Conservation (phyloP, 306 rosid species). For the Casuarina equisetifolia region DNA sequence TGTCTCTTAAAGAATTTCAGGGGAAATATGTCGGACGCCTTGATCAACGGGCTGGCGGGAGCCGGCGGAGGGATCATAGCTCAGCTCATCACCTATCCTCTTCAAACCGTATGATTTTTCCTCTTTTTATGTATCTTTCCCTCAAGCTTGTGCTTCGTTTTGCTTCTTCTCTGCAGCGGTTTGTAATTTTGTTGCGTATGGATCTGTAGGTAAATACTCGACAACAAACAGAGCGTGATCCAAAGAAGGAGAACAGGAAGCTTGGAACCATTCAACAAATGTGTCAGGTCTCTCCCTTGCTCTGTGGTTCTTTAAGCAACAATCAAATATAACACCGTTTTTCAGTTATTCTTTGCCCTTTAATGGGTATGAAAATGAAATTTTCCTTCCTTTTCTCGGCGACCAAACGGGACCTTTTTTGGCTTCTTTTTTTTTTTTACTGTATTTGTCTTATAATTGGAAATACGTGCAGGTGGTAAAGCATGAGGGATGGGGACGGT, state of each 20-base stretch:
- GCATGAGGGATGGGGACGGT: conserved; percentile 86
- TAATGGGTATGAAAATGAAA: not conserved
- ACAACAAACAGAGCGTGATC: conserved; percentile 92
- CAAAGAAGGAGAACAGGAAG: conserved; percentile 53
- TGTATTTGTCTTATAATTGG: conserved; percentile 6
- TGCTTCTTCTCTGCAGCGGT: not conserved
- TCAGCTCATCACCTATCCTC: conserved; percentile 96
- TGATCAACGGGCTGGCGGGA: conserved; percentile 96
- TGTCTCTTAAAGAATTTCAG: conserved; percentile 1
- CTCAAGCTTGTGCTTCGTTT: not conserved
- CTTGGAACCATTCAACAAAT: conserved; percentile 59
- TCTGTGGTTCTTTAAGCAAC: not conserved
- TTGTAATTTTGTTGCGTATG: conserved; percentile 1
- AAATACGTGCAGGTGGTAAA: conserved; percentile 61
- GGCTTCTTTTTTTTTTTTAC: not conserved
- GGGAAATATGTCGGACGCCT: conserved; percentile 80
- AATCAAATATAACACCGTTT: conserved; percentile 7
- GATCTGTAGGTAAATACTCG: conserved; percentile 86
- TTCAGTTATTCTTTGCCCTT: not conserved
- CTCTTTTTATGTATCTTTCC: not conserved
- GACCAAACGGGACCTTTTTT: not conserved
- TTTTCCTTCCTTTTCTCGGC: not conserved
- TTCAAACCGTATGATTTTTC: conserved; percentile 60
- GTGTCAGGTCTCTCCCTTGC: conserved; percentile 58
- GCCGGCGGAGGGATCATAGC: conserved; percentile 99